Conservation (phyloP, 805 yeast species). For the Kuraishia molischiana region DNA sequence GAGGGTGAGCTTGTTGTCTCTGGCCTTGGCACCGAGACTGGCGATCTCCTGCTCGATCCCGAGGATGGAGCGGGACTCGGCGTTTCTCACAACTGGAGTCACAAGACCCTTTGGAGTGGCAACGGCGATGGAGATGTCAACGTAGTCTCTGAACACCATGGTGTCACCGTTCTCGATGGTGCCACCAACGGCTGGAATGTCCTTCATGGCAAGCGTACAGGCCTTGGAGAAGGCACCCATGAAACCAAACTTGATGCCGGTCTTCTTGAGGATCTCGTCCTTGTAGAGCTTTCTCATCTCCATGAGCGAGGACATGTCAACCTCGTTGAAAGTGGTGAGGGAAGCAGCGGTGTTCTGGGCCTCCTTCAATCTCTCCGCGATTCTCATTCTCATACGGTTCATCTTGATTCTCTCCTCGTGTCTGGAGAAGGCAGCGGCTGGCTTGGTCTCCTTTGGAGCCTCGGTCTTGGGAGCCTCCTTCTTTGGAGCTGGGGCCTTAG, state of each 20-base stretch:
- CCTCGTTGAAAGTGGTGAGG: constrained; percentile 95
- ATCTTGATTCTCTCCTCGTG: constrained; percentile 87
- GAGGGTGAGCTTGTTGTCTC: constrained; percentile 91
- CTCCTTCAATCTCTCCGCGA: constrained; percentile 98
- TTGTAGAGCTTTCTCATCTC: constrained; percentile 94
- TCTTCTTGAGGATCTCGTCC: constrained; percentile 90
- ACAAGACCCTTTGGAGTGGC: constrained; percentile 99
- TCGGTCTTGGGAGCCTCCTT: constrained; percentile 15
- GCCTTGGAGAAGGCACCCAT: constrained; percentile 99
- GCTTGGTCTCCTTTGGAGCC: constrained; percentile 13
- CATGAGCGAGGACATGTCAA: constrained; percentile 86
- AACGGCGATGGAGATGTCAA: constrained; percentile 92
- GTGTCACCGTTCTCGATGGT: constrained; percentile 88
- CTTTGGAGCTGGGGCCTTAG: constrained; percentile 20
- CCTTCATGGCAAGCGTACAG: constrained; percentile 84
- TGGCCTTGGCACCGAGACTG: constrained; percentile 80
- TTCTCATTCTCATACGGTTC: constrained; percentile 99
- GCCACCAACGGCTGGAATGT: constrained; percentile 91
- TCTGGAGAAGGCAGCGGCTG: constrained; percentile 51
- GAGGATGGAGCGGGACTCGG: constrained; percentile 79
- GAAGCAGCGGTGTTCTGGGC: constrained; percentile 99
- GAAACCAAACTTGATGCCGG: constrained; percentile 93
- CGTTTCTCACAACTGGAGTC: constrained; percentile 96
- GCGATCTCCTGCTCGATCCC: constrained; percentile 86
- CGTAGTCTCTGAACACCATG: constrained; percentile 92